These are phyloP conservation scores for Betula pendula DNA, from an alignment of 306 rosid species.

Conservation along the genomic window DNA sequence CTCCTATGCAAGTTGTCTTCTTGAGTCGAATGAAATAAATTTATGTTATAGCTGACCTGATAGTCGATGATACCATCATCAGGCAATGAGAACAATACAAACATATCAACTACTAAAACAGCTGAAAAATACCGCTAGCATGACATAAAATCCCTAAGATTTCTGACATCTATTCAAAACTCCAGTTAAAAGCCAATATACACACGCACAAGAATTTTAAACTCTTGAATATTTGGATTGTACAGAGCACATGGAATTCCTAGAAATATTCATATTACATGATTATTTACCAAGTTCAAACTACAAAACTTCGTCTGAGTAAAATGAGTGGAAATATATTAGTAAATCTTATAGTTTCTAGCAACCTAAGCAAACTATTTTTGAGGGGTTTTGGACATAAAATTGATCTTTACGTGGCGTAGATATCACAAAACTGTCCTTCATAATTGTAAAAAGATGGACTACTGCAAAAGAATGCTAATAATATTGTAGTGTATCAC, in stretches of 20 bases:
- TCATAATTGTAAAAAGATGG: no score
- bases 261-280: not conserved
- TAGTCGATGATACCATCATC: conserved; percentile 21
- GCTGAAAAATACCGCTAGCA: not conserved
- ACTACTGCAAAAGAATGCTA: no score
- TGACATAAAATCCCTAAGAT: not conserved
- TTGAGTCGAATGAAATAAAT: conserved; percentile 21
- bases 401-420: not conserved
- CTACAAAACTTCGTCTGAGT: not conserved
- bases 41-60: conserved; percentile 14
- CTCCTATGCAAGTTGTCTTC: conserved; percentile 29
- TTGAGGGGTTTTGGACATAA: not conserved
- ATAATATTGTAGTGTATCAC: no score
- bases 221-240: not conserved
- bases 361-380: not conserved
- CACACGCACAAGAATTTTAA: not conserved
- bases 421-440: not conserved
- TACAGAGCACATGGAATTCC: not conserved
- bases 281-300: not conserved
- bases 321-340: not conserved
- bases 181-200: not conserved
- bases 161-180: not conserved
- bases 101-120: not conserved
- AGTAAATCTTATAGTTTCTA: not conserved
- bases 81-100: not conserved